phyloP scores from a whole-genome alignment of 768 basidiomycete species.

The Mycena leptocephala region DNA sequence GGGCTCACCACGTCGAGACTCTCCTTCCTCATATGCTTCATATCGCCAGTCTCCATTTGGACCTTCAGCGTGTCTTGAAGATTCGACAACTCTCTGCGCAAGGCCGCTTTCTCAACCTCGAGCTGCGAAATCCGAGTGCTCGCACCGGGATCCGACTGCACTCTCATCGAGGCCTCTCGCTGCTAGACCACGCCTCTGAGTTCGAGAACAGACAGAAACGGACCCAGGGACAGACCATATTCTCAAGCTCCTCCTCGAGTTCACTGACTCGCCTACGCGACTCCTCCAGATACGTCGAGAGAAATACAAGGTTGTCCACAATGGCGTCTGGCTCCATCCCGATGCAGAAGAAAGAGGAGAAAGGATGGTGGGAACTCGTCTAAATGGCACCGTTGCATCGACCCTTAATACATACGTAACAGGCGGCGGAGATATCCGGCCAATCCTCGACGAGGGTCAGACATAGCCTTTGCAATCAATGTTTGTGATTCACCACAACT shows the following conservation, averaged over 20 bases:
- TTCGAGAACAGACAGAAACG: not conserved
- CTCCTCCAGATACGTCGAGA: constrained; percentile 5
- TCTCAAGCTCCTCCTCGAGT: constrained; percentile 7
- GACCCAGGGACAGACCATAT: not conserved
- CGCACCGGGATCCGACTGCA: not conserved
- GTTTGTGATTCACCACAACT: too few relatives aligned
- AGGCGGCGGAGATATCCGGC: too few relatives aligned
- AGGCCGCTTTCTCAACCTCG: not conserved
- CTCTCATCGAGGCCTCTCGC: not conserved
- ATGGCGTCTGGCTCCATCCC: too few relatives aligned
- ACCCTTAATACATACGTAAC: too few relatives aligned
- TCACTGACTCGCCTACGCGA: not conserved
- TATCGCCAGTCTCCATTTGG: not conserved
- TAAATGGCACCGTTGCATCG: too few relatives aligned
- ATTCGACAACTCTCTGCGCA: not conserved
- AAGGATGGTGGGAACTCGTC: too few relatives aligned
- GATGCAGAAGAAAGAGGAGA: too few relatives aligned
- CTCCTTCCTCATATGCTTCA: not conserved
- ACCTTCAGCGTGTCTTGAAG: not conserved
- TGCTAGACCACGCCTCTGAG: not conserved
- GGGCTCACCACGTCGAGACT: not conserved
- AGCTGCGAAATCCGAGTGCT: not conserved
- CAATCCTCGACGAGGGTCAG: too few relatives aligned
- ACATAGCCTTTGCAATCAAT: too few relatives aligned
- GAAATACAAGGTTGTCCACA: not conserved